Base-by-base conservation (phyloP, 1,284 basidiomycete genomes). In the Puccinia triticina region DNA sequence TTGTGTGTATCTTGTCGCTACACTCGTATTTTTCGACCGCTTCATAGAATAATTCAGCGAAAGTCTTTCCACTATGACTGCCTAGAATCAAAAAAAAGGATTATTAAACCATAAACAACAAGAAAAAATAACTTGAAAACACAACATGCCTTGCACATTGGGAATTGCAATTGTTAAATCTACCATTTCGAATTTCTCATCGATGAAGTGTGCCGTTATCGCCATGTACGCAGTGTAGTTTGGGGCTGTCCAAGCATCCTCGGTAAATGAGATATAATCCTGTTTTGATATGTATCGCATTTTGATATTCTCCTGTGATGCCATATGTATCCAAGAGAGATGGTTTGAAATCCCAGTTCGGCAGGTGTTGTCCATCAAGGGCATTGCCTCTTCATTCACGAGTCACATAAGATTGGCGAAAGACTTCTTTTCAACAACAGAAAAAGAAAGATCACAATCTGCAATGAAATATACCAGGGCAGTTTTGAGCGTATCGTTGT, bases 81-180 rank as follows among this genome's bases (percentile, higher is more conserved):
- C 66, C 40, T 69, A 69, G 18, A 69, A 40, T n/a, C 18, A 46
- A 69, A 69, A 46, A 69, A 64, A 64, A 64, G 37, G 7, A 69
- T 37, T 11, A n/a, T n/a, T n/a, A n/a, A n/a, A 69, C 32, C 66
- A 43, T 69, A 37, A 23, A 69, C 16, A 69, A 43, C 11, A 7
- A 37, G 66, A 37, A 69, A n/a, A n/a, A n/a, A n/a, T n/a, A n/a
- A n/a, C n/a, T 37, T 69, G 66, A 34, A n/a, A n/a, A n/a, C n/a
- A n/a, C n/a, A n/a, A n/a, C n/a, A n/a, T n/a, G n/a, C n/a, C n/a
- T n/a, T n/a, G n/a, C n/a, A n/a, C n/a, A n/a, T n/a, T n/a, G n/a
- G n/a, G n/a, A n/a, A n/a, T n/a, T n/a, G n/a, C n/a, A 69, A 69
- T 34, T 14, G 32, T 69, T 14, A 69, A 11, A 46, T 40, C 32